These are phyloP conservation scores for Cryptosporidium muris DNA, from an alignment of 169 alveolate species.

Conservation along the genomic window DNA sequence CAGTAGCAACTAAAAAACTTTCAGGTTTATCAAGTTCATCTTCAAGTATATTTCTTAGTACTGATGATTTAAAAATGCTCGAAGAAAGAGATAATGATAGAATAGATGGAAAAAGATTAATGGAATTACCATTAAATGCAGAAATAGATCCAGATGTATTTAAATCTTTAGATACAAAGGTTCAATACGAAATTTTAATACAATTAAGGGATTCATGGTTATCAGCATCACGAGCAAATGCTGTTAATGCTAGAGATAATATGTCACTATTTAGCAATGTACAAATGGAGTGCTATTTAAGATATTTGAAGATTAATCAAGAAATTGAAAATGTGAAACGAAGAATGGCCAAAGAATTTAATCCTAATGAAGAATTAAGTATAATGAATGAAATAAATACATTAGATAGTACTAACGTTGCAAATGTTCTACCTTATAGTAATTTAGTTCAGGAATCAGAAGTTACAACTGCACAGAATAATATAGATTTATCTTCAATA, in stretches of 20 bases:
- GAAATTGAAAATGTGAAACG: slow-evolving; percentile 84
- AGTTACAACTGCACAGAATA: too few species aligned
- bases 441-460: too few species aligned
- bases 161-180: slow-evolving; percentile 78
- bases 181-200: slow-evolving; percentile 81
- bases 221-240: slow-evolving; percentile 79
- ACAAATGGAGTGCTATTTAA: slow-evolving; percentile 83
- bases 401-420: slow-evolving; percentile 12
- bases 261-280: slow-evolving; percentile 82
- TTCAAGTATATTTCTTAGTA: slow-evolving; percentile 13
- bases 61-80: slow-evolving; percentile 38
- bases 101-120: slow-evolving; percentile 27
- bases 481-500: too few species aligned
- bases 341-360: slow-evolving; percentile 74
- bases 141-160: slow-evolving; percentile 80
- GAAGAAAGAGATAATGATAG: neutral
- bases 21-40: neutral
- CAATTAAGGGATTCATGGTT: slow-evolving; percentile 83
- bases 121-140: slow-evolving; percentile 68
- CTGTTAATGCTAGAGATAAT: slow-evolving; percentile 79
- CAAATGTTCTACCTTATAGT: slow-evolving; percentile 5
- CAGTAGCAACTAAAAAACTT: neutral
- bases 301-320: slow-evolving; percentile 80
- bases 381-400: slow-evolving; percentile 40
- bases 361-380: slow-evolving; percentile 35